phyloP scores from a whole-genome alignment of 2,329 filamentous ascomycete genomes.

The Fonsecaea pedrosoi region DNA sequence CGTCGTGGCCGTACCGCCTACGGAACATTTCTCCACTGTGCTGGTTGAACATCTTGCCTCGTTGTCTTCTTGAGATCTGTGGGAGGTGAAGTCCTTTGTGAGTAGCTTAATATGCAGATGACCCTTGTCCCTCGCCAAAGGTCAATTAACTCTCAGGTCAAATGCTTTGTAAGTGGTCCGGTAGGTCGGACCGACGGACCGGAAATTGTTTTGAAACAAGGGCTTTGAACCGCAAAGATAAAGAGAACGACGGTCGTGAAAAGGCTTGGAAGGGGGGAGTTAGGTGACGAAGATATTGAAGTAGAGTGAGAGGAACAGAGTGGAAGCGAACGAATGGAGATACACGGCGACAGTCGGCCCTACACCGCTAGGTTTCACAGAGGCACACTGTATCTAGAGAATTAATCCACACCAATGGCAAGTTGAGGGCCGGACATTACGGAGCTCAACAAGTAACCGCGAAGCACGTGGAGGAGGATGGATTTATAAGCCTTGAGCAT shows the following conservation, averaged over 20 bases:
- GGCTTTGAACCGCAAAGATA: not conserved
- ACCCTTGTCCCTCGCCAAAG: not conserved
- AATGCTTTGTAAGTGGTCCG: slow-evolving; percentile 5
- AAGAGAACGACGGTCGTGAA: slow-evolving; percentile 3
- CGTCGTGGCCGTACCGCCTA: slow-evolving; percentile 25
- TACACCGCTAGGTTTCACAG: not conserved
- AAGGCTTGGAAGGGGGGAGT: slow-evolving; percentile 4
- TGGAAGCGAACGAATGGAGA: slow-evolving; percentile 12
- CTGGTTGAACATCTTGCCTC: slow-evolving; percentile 32
- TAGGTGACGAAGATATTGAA: slow-evolving; percentile 7
- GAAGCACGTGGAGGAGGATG: slow-evolving; percentile 7
- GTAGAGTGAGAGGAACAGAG: not conserved
- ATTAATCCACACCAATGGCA: not conserved
- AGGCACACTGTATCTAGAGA: not conserved
- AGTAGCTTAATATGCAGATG: not conserved
- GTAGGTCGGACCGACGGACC: not conserved
- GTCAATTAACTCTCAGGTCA: not conserved
- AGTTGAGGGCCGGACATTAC: slow-evolving; percentile 4
- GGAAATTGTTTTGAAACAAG: not conserved
- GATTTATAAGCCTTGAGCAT: slow-evolving; percentile 17
- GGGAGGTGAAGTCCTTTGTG: not conserved
- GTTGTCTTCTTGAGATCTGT: not conserved
- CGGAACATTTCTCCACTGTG: slow-evolving; percentile 32
- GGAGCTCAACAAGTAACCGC: slow-evolving; percentile 8
- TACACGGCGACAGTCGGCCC: slow-evolving; percentile 10